Conservation (phyloP, 495 filamentous ascomycete genomes). For the Podospora tetraspora region DNA sequence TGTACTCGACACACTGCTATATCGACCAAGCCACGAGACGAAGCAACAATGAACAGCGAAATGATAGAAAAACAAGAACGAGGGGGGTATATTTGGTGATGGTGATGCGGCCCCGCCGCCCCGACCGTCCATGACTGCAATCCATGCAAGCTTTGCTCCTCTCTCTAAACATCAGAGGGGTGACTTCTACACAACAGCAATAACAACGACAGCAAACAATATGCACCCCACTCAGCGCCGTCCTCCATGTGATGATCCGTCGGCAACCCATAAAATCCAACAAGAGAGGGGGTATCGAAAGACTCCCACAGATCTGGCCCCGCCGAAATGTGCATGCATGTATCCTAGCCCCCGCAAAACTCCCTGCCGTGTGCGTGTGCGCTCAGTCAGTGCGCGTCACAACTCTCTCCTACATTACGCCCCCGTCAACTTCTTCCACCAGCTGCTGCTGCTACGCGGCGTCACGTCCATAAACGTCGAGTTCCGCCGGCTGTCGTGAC, state of each 20-base stretch:
- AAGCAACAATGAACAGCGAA: neutral
- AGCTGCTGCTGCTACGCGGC: constrained; percentile 51
- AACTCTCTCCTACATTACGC: constrained; percentile 1
- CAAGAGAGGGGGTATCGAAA: neutral
- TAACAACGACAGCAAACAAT: neutral
- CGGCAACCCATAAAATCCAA: neutral
- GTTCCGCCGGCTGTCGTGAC: constrained; percentile 33
- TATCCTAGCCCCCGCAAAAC: neutral
- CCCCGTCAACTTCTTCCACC: constrained; percentile 46
- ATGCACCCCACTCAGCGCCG: neutral
- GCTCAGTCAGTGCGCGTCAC: neutral
- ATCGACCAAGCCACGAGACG: neutral
- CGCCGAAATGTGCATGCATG: neutral
- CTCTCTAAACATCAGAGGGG: neutral
- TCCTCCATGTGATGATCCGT: neutral
- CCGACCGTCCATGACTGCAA: neutral
- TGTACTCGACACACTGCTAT: neutral
- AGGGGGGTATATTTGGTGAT: neutral
- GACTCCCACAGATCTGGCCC: neutral
- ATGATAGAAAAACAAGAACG: neutral
- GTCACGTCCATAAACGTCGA: constrained; percentile 39
- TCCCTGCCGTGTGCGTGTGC: neutral
- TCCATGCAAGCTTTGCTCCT: neutral
- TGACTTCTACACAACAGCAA: neutral
- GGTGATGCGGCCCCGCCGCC: neutral